Conservation (phyloP, 2,329 filamentous ascomycete genomes). For the Juglanconis sp. region DNA sequence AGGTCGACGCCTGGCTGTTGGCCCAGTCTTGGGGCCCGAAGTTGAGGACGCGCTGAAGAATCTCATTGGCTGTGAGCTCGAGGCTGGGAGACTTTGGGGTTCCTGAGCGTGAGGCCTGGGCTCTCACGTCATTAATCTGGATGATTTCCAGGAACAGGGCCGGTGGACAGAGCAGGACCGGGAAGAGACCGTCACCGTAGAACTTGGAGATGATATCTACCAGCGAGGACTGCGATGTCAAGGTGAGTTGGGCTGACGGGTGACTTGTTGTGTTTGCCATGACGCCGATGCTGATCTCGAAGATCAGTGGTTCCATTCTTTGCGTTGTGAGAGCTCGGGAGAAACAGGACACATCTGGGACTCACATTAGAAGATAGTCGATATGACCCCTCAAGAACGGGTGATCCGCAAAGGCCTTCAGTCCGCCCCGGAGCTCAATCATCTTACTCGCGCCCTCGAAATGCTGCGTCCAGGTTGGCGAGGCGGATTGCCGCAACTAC, state of each 20-base stretch:
- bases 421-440: conserved; percentile 2
- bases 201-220: conserved; percentile 25
- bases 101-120: conserved; percentile 8
- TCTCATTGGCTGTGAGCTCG: not conserved
- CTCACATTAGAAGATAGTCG: not conserved
- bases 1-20: conserved; percentile 8
- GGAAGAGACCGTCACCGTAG: conserved; percentile 18
- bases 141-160: conserved; percentile 32
- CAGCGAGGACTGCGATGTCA: conserved; percentile 25
- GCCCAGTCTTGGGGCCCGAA: conserved; percentile 31
- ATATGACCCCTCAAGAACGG: not conserved
- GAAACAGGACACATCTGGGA: not conserved
- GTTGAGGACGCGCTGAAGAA: conserved; percentile 25
- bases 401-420: not conserved
- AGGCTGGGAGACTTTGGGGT: not conserved
- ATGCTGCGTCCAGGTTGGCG: conserved; percentile 8
- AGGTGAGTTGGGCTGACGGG: conserved; percentile 29
- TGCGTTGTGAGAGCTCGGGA: no score
- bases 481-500: not conserved
- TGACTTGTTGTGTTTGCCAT: conserved; percentile 34
- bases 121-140: conserved; percentile 34
- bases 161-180: conserved; percentile 30
- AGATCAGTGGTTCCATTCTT: not conserved
- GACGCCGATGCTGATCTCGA: conserved; percentile 24
- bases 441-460: conserved; percentile 17